These are phyloP conservation scores for Marchantia polymorpha DNA, from an alignment of 225 moss, liverwort and hornwort genomes.

Conservation along the genomic window DNA sequence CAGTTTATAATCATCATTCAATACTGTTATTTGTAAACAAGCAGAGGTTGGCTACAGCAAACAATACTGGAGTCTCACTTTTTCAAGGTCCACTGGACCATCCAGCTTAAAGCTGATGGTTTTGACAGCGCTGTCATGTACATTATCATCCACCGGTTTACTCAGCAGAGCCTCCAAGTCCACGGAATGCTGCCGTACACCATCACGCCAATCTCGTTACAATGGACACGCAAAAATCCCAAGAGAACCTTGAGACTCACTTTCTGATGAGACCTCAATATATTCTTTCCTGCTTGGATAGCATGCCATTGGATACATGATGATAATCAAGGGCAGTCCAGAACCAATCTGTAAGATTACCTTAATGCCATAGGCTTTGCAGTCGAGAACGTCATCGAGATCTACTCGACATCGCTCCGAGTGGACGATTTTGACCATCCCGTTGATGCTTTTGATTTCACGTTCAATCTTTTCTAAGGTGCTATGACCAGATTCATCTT, in stretches of 20 bases:
- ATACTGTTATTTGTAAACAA: too few species aligned
- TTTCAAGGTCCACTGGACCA: slow-evolving; percentile 51
- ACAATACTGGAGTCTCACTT: slow-evolving; percentile 29
- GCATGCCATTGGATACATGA: too few species aligned
- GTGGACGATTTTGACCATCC: slow-evolving; percentile 64
- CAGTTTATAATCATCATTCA: too few species aligned
- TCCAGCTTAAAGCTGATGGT: slow-evolving; percentile 59
- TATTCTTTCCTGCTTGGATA: too few species aligned
- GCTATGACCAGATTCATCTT: slow-evolving; percentile 27
- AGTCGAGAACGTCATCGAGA: slow-evolving; percentile 59
- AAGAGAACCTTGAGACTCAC: too few species aligned
- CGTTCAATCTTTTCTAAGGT: slow-evolving; percentile 55
- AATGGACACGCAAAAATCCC: too few species aligned
- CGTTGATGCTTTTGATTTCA: slow-evolving; percentile 61
- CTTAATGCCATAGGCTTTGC: slow-evolving; percentile 61
- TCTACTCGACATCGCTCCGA: slow-evolving; percentile 68
- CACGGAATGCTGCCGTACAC: slow-evolving; percentile 48
- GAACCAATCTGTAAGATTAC: slow-evolving; percentile 12
- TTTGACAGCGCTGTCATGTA: slow-evolving; percentile 68
- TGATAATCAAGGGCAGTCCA: too few species aligned
- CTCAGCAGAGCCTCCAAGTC: slow-evolving; percentile 46
- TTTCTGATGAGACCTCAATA: too few species aligned
- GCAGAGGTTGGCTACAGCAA: too few species aligned
- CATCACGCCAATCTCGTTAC: neutral
- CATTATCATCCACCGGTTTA: slow-evolving; percentile 29